phyloP scores from a whole-genome alignment of 305 asterid species.

The Nicotiana rustica region DNA sequence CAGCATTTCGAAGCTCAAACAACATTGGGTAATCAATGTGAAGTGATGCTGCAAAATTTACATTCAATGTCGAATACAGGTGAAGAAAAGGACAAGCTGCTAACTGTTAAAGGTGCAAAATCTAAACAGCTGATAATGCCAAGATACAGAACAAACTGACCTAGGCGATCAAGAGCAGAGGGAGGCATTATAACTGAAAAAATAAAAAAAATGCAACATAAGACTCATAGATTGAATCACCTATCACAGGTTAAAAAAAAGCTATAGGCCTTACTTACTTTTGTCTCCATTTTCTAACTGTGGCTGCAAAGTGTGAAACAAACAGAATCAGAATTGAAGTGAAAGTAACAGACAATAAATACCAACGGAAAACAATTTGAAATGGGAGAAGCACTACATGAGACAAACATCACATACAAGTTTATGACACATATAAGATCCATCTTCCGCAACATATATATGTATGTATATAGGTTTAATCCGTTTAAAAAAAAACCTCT shows the following conservation, averaged over 20 bases:
- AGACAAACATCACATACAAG: constrained; percentile 21
- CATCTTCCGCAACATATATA: not conserved
- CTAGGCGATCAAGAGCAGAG: constrained; percentile 95
- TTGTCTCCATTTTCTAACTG: constrained; percentile 97
- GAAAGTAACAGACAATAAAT: constrained; percentile 3
- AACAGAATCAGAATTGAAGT: constrained; percentile 43
- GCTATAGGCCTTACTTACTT: constrained; percentile 52
- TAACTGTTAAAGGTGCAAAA: constrained; percentile 10
- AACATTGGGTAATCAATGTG: constrained; percentile 98
- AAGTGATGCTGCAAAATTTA: constrained; percentile 74
- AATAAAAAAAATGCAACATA: constrained; percentile 25
- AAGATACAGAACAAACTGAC: constrained; percentile 49
- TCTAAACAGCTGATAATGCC: not conserved
- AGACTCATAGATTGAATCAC: constrained; percentile 31
- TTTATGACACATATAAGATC: constrained; percentile 3
- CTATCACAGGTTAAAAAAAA: constrained; percentile 25
- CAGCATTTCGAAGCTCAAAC: constrained; percentile 87
- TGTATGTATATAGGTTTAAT: too few species aligned
- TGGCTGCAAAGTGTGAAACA: constrained; percentile 65
- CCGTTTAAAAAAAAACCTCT: not conserved
- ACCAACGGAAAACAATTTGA: constrained; percentile 2
- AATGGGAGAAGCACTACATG: not conserved
- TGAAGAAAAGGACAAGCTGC: constrained; percentile 26
- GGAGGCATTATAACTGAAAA: constrained; percentile 82
- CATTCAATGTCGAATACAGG: constrained; percentile 28